Evolutionary conservation across 345 rosid genomes (phyloP), one percentile per base, ranked within the genome.

Genomic region (Erucastrum elatum): DNA sequence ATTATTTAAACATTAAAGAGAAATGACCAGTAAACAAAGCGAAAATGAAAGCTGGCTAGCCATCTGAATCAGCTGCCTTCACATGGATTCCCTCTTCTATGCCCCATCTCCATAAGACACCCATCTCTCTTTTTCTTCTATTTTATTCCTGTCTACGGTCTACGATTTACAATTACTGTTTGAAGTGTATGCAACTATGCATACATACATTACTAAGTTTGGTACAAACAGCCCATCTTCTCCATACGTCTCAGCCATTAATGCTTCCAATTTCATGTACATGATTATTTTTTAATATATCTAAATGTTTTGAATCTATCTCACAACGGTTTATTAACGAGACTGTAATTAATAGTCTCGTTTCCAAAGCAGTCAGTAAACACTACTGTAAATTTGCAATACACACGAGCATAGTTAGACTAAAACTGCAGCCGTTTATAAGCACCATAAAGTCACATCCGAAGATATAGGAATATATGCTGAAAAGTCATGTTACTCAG

Each of bases 31-130:
- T 29, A 66, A 41, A 62, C 53, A 70, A 12, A 41, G 8, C 34
- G 55, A 35, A 33, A 75, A 56, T 80, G 83, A 75, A 70, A 80
- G 83, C 80, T 80, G 80, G 83, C 76, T 12, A 39, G 33, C 78
- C 80, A 75, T 80, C 67, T 70, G 27, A 75, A 63, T 80, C 68
- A 39, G 72, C 79, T 80, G 34, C 79, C 68, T 70, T 75, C 83
- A 80, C 83, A 75, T 80, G 83, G 64, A 70, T 41, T 55, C 83
- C 63, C 46, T 75, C 26, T 69, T 64, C 72, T 70, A 31, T 75
- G 83, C 76, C 79, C 71, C 83, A 75, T 75, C 79, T 80, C 67
- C 70, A 39, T 63, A 63, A 70, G 66, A 51, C 79, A 70, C 8
- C 33, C 69, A 68, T 69, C 55, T 46, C 56, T 55, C 66, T 8